Percentiles rank a stretch among this genome's conserved stretches.
Conservation (phyloP, 2,329 filamentous ascomycete genomes). For the Trematosphaeria pertusa region DNA sequence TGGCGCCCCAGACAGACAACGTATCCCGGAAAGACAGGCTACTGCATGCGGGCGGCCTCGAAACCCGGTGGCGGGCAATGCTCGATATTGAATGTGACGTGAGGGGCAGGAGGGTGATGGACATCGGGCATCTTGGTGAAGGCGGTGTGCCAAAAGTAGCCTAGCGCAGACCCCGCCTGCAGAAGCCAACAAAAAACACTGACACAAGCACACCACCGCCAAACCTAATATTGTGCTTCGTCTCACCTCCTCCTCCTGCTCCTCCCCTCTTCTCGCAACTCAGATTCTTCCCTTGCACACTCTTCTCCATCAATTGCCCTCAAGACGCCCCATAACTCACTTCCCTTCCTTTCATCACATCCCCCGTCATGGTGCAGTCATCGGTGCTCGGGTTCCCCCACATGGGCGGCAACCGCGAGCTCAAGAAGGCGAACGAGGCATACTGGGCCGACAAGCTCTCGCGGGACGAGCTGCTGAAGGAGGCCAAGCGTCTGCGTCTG, state of each 20-base stretch:
- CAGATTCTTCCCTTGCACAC: slow-evolving; percentile 10
- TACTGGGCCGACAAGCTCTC: slow-evolving; percentile 97
- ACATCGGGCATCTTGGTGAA: background rate
- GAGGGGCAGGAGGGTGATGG: background rate
- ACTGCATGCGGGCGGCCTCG: too few species aligned
- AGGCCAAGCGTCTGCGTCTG: slow-evolving; percentile 95
- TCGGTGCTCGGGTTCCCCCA: slow-evolving; percentile 97
- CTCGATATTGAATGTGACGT: background rate
- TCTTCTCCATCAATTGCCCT: background rate
- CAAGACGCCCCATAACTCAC: background rate
- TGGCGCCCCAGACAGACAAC: too few species aligned
- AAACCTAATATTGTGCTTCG: slow-evolving; percentile 16
- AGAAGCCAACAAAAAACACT: slow-evolving; percentile 35
- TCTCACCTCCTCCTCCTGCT: slow-evolving; percentile 7
- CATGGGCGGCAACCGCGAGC: slow-evolving; percentile 97
- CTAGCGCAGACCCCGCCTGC: slow-evolving; percentile 29
- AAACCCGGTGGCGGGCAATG: background rate
- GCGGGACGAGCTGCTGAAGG: slow-evolving; percentile 85
- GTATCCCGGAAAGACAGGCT: too few species aligned
- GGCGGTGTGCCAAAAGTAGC: slow-evolving; percentile 11
- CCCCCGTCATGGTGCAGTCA: slow-evolving; percentile 57
- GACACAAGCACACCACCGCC: slow-evolving; percentile 46
- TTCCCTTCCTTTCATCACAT: slow-evolving; percentile 19
- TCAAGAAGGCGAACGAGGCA: slow-evolving; percentile 99
- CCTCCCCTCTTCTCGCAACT: slow-evolving; percentile 17